Base-by-base conservation (phyloP, 176 grass and related monocot genomes). In the Carex scoparia region DNA sequence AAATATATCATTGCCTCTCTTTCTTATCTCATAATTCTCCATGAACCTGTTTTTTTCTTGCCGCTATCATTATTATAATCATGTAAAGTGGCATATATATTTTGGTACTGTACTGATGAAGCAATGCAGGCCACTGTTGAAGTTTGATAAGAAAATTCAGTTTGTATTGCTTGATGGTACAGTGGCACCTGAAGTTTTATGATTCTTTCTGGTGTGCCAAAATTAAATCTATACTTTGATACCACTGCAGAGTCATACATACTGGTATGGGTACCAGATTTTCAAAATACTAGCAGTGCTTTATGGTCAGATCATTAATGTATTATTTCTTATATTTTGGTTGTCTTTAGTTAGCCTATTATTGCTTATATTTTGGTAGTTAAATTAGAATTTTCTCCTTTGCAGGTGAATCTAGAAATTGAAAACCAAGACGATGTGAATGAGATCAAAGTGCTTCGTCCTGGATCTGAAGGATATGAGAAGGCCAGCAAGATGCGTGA, bases 381-480 rank as follows among this genome's bases (percentile, higher is more conserved):
- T 40, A 11, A 54, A 72, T 23, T 63, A 38, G 51, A 57, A 33
- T 23, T 53, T 65, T 65, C 11, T 65, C 44, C 61, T 65, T 83
- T 18, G 2, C 40, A 83, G 80, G 49, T 83, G 61, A 68, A 83
- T 68, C 18, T 65, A 48, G 42, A 49, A 38, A 15, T 19, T 27
- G 80, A 48, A 67, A 46, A 67, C 18, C 56, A 46, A 53, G 80
- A 66, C 7, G 61, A 67, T 31, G 19, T 23, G 2, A 44, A 10
- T 68, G 40, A 60, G 19, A 65, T 83, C 40, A 64, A 62, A 68
- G n/a, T 83, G 35, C 61, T 83, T 65, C 57, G 38, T 64, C 80
- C 80, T 49, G 80, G 80, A 13, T 68, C 42, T 10, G 40, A 83
- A 67, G 80, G 61, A 83, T 83, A 65, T 10, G 80, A 83, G 23